Evolutionary conservation across 257 asterid genomes (phyloP).

Genomic region (Scutellaria minor): DNA sequence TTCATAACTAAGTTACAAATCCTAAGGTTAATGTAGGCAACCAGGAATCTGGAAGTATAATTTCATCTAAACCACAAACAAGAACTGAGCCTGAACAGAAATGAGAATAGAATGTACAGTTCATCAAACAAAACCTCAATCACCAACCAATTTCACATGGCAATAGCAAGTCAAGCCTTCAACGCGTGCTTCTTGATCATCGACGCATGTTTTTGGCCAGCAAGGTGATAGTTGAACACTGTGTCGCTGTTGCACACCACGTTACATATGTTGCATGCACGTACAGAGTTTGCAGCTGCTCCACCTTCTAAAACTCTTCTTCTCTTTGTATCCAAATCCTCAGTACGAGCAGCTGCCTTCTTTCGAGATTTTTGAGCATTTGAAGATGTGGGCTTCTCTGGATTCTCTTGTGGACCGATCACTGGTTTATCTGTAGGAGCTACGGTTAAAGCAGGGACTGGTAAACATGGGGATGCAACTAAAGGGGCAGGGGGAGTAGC

Average conservation of each 20-base stretch:
- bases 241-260: constrained; percentile 82
- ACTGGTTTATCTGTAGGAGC: constrained; percentile 32
- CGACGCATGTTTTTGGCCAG: constrained; percentile 73
- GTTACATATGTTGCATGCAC: constrained; percentile 58
- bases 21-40: constrained; percentile 1
- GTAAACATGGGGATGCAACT: constrained; percentile 23
- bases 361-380: constrained; percentile 43
- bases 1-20: constrained; percentile 8
- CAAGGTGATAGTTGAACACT: constrained; percentile 60
- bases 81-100: constrained; percentile 24
- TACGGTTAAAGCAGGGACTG: constrained; percentile 20
- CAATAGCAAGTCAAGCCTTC: constrained; percentile 39
- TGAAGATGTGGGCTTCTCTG: constrained; percentile 36
- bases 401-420: constrained; percentile 62
- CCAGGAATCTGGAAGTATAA: neutral
- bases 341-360: constrained; percentile 45
- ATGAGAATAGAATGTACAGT: constrained; percentile 29
- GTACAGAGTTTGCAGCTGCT: constrained; percentile 59
- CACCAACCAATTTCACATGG: constrained; percentile 34
- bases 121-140: constrained; percentile 18
- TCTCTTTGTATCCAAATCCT: constrained; percentile 65
- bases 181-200: constrained; percentile 52
- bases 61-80: neutral
- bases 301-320: constrained; percentile 71
- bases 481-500: constrained; percentile 27